Evolutionary conservation across 2,329 filamentous ascomycete species (phyloP), one percentile per base, ranked within the genome.

Genomic region (Pyrenophora teres): DNA sequence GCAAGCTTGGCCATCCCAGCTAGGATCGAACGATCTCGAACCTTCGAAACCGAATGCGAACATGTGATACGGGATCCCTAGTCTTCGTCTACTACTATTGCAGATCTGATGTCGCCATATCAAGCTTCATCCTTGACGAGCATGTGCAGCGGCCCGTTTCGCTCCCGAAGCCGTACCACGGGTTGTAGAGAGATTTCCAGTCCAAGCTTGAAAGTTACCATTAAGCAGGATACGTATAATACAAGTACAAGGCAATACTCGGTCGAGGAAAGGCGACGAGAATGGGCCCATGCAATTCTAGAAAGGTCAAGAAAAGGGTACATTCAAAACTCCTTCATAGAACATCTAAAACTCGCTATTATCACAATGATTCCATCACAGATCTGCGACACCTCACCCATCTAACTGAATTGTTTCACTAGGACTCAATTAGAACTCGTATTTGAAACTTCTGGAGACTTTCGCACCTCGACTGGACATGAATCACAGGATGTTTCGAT

Each of bases 401-500:
- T 30, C 10, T 4, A 30, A 12, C 27, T 30, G 19, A 30, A 7
- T 9, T 16, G 12, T 12, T 5, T 36, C 4, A 44, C 38, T 46
- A 7, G 9, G 16, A 1, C 16, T 9, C 12, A 18, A 4, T 40
- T 31, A 46, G 36, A 16, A 23, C 15, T 4, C 6, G 15, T 13
- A 4, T 4, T 9, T 3, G 1, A 16, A 4, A 4, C 16, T 6
- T 27, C 13, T 15, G 25, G n/a, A 41, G 9, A 25, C 8, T 6
- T 9, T 16, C 30, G 16, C 53, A 69, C 68, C 57, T 64, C 63
- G 27, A 49, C 60, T 2, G 53, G 51, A 49, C 70, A 73, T 1
- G 32, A 40, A n/a, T 30, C 32, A 44, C 70, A 73, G 4, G 52
- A 36, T 12, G 62, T 63, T 40, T 72, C 70, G 1, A 73, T 46